Evolutionary conservation across 2,329 filamentous ascomycete genomes (phyloP), one percentile per base, ranked within the genome.

Genomic region (Cercospora sp.): DNA sequence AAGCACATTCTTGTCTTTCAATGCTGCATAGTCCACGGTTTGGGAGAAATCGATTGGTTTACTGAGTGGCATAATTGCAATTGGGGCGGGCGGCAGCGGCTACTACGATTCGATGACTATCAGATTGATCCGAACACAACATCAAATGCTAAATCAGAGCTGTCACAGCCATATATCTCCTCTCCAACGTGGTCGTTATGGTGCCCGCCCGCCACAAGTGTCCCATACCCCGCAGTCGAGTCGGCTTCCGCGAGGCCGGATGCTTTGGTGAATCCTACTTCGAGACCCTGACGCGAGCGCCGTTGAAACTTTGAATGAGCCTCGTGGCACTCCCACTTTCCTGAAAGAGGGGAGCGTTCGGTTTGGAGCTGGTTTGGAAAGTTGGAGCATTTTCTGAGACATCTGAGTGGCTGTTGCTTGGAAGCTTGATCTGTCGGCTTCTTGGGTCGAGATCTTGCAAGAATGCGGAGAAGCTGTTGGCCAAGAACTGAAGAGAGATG

Each of bases 1-100:
- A 20, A 63, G 60, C 40, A 63, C 60, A 23, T 63, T 63, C 16
- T 28, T 48, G 42, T 63, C 42, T 18, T 53, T 53, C 42, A 63
- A 42, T 18, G 60, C 36, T 1, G 60, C 60, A 53, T 63, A 63
- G n/a, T 63, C 12, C 3, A 63, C 42, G 4, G 60, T 16, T 10
- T 63, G 60, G 40, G 9, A 23, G 60, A 63, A 53, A 13, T 63
- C 30, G 42, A 63, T 63, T 2, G 60, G 60, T n/a, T 33, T 13
- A 28, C 60, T 63, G 16, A 53, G n/a, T 53, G 60, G 60, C 60
- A 62, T 62, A 3, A n/a, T 62, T 58, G 48, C 26, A 16, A 13
- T 23, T 16, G 20, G 8, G 20, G 6, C n/a, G 18, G n/a, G 12
- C 13, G 33, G 33, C 33, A 36, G 33, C 12, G 33, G 16, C 6